Percentiles rank a stretch among this genome's conserved stretches.
These are phyloP conservation scores for Ceratocystis ficicola DNA, from an alignment of 2,329 filamentous ascomycete genomes.

Conservation along the genomic window DNA sequence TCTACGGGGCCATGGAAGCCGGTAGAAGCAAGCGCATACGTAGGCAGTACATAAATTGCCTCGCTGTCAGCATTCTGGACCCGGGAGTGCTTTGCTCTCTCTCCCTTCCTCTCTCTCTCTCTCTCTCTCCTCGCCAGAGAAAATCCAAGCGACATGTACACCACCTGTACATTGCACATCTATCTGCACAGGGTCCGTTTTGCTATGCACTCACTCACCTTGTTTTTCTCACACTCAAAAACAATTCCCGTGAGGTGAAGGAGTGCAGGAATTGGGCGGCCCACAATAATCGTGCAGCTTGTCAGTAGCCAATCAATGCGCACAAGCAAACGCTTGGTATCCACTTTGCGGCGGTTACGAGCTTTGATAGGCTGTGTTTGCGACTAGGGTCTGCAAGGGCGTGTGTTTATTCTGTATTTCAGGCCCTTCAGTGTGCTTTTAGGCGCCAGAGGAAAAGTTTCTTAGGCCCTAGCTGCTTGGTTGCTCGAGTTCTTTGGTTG, in stretches of 20 bases:
- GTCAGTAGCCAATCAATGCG: neutral
- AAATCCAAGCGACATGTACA: neutral
- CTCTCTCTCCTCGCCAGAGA: neutral
- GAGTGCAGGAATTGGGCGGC: too few species aligned
- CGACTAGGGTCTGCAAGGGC: neutral
- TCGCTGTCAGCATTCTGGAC: neutral
- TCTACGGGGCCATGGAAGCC: neutral
- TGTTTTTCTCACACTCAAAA: neutral
- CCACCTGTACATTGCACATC: neutral
- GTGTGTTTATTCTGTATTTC: neutral
- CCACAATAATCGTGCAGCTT: neutral
- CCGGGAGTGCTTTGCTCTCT: neutral
- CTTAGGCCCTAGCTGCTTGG: neutral
- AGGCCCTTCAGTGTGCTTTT: neutral
- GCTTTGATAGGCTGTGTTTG: neutral
- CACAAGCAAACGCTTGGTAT: slow-evolving; percentile 2
- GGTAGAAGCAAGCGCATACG: neutral
- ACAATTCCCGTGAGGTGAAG: neutral
- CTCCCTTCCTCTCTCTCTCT: neutral
- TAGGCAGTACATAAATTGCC: neutral
- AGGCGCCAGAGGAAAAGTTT: neutral
- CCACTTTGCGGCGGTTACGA: neutral
- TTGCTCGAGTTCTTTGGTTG: neutral
- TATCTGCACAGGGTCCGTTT: neutral
- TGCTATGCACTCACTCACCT: neutral